Evolutionary conservation across 768 basidiomycete species (phyloP).

Genomic region (Mycena maculata): DNA sequence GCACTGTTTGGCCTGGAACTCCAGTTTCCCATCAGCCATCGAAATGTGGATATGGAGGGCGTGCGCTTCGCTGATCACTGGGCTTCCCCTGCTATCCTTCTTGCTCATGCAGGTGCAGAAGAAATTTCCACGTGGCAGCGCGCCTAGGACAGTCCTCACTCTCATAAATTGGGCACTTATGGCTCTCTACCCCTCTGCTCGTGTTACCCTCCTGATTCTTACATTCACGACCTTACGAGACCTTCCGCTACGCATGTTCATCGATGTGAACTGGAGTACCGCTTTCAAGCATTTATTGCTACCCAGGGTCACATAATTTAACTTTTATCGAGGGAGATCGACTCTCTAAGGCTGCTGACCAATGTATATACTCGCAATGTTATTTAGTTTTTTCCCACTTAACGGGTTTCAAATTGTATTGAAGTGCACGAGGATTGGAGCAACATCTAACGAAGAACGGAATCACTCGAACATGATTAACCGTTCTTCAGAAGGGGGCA

Average conservation of each 20-base stretch:
- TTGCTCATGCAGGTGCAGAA: neutral
- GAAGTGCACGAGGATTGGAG: too few species aligned
- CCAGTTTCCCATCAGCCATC: neutral
- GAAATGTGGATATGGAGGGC: constrained; percentile 6
- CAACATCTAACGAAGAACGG: too few species aligned
- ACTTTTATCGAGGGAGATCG: too few species aligned
- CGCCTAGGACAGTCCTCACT: neutral
- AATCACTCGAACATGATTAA: too few species aligned
- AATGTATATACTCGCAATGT: too few species aligned
- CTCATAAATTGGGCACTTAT: neutral
- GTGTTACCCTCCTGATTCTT: neutral
- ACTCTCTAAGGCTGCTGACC: too few species aligned
- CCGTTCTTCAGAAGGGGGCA: too few species aligned
- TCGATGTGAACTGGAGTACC: neutral
- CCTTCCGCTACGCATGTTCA: neutral
- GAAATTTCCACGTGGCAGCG: neutral
- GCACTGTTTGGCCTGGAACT: neutral
- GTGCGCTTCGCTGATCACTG: neutral
- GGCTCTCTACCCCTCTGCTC: neutral
- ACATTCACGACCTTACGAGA: neutral
- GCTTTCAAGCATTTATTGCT: too few species aligned
- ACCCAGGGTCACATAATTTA: too few species aligned
- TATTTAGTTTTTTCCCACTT: too few species aligned
- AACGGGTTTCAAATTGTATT: too few species aligned
- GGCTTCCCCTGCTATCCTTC: neutral